These are phyloP conservation scores for Apiospora aurea DNA, from an alignment of 2,329 filamentous ascomycete genomes.

Conservation along the genomic window DNA sequence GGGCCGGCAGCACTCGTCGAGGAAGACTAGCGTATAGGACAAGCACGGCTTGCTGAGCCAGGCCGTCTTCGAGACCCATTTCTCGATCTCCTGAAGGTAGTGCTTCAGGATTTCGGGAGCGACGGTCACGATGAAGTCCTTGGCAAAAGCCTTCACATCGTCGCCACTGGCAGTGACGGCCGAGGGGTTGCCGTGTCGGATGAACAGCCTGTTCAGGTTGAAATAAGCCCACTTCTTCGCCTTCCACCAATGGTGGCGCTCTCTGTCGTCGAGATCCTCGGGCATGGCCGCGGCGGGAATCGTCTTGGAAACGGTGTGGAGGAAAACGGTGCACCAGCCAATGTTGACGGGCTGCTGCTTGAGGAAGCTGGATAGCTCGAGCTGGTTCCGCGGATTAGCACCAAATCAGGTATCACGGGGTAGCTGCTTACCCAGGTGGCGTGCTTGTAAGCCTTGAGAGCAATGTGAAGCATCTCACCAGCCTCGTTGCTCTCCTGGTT, in stretches of 20 bases:
- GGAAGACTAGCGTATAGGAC: conserved; percentile 91
- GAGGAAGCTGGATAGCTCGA: conserved; percentile 82
- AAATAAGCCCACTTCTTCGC: conserved; percentile 99
- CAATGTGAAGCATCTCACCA: conserved; percentile 93
- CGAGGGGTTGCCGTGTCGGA: conserved; percentile 89
- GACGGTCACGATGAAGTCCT: conserved; percentile 88
- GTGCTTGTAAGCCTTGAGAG: conserved; percentile 97
- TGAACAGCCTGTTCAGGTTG: conserved; percentile 94
- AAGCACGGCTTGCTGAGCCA: conserved; percentile 96
- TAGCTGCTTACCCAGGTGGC: conserved; percentile 83
- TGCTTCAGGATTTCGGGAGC: conserved; percentile 96
- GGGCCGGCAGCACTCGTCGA: conserved; percentile 96
- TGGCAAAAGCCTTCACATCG: conserved; percentile 83
- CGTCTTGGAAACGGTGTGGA: conserved; percentile 86
- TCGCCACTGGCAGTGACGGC: conserved; percentile 78
- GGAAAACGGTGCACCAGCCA: conserved; percentile 94
- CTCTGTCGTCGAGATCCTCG: conserved; percentile 83
- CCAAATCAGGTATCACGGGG: conserved; percentile 18
- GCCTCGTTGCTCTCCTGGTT: conserved; percentile 93
- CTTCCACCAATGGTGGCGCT: conserved; percentile 99
- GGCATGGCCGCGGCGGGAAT: conserved; percentile 80
- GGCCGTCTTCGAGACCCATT: conserved; percentile 92
- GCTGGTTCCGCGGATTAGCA: conserved; percentile 55
- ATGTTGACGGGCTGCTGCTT: conserved; percentile 85
- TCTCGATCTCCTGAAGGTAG: conserved; percentile 93